Conservation (phyloP, 768 basidiomycete genomes). For the Panaeolus cyanescens region DNA sequence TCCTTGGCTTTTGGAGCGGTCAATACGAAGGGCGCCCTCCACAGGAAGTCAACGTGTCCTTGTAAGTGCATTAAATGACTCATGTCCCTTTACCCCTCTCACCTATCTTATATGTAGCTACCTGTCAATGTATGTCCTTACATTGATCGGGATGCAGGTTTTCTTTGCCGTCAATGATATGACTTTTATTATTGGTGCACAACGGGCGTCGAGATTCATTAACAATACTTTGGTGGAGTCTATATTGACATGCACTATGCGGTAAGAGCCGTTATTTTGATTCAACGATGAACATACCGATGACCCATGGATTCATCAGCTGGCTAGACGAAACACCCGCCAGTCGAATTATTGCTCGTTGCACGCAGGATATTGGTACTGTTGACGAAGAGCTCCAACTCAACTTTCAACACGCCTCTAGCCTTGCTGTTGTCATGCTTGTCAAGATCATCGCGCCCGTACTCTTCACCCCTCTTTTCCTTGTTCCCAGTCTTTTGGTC, state of each 20-base stretch:
- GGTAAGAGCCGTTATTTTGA: conserved; percentile 32
- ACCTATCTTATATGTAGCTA: conserved; percentile 50
- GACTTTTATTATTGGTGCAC: conserved; percentile 45
- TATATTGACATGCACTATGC: conserved; percentile 59
- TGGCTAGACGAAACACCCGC: conserved; percentile 50
- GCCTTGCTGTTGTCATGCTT: conserved; percentile 35
- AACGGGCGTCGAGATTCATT: conserved; percentile 57
- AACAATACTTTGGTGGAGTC: conserved; percentile 54
- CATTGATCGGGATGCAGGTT: conserved; percentile 13
- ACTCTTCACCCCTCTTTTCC: conserved; percentile 44
- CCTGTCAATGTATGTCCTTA: conserved; percentile 27
- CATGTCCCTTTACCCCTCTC: neutral
- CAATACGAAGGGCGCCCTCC: conserved; percentile 36
- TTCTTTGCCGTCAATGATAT: conserved; percentile 35
- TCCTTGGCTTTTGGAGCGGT: conserved; percentile 45
- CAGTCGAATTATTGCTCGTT: conserved; percentile 61
- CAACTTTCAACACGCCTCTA: conserved; percentile 26
- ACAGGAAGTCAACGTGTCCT: conserved; percentile 33
- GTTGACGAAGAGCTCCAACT: conserved; percentile 49
- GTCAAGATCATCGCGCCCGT: conserved; percentile 45
- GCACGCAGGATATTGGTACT: conserved; percentile 64
- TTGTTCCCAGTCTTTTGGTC: conserved; percentile 45
- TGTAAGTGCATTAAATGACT: conserved; percentile 28
- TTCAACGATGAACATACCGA: neutral
- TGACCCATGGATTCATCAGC: conserved; percentile 26